phyloP scores from a whole-genome alignment of 176 grass and related monocot species.

The Phragmites australis region DNA sequence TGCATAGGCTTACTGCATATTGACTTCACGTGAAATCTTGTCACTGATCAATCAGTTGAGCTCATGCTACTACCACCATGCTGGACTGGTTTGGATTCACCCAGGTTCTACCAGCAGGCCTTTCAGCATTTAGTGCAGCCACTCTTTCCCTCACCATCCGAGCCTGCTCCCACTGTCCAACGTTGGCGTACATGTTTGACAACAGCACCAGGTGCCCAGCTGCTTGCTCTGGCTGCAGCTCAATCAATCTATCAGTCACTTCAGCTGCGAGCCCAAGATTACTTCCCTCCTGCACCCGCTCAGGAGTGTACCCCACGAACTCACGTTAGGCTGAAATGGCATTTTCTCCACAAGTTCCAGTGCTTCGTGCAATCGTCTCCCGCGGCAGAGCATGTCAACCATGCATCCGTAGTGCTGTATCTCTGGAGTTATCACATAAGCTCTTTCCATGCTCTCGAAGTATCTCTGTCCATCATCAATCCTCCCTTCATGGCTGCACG shows the following conservation, averaged over 20 bases:
- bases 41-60: neutral
- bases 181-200: conserved; percentile 56
- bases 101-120: conserved; percentile 50
- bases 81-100: conserved; percentile 37
- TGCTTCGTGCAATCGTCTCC: conserved; percentile 45
- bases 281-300: conserved; percentile 55
- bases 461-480: conserved; percentile 46
- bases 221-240: conserved; percentile 45
- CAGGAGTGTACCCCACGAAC: conserved; percentile 52
- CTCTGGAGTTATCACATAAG: conserved; percentile 57
- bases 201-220: conserved; percentile 60
- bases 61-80: conserved; percentile 28
- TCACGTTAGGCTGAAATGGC: conserved; percentile 51
- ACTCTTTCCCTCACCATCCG: conserved; percentile 49
- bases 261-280: conserved; percentile 54
- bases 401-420: conserved; percentile 76
- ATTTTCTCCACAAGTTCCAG: conserved; percentile 55
- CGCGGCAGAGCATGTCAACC: conserved; percentile 63
- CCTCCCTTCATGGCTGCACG: conserved; percentile 51
- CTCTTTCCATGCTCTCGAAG: conserved; percentile 59
- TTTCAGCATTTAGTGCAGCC: conserved; percentile 38
- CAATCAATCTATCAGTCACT: conserved; percentile 47
- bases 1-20: neutral
- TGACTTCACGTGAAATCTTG: neutral
- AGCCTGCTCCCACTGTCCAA: conserved; percentile 49